Evolutionary conservation across 2,329 filamentous ascomycete species (phyloP).

Genomic region (Dothiorella sarmentorum): DNA sequence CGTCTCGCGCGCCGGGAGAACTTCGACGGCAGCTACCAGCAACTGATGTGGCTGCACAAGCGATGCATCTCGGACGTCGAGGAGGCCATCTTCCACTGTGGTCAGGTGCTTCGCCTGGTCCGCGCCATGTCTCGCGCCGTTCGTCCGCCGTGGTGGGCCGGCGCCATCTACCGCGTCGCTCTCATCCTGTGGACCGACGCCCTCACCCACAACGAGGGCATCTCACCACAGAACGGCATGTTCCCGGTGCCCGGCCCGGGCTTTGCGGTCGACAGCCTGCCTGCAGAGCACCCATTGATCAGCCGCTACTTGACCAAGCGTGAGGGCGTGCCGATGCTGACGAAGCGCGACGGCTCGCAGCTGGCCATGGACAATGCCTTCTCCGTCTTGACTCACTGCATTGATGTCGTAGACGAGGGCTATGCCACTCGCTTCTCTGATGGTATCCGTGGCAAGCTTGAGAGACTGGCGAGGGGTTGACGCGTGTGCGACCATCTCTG

Average conservation of each 20-base stretch:
- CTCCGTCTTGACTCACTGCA: conserved; percentile 49
- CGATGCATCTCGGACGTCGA: conserved; percentile 62
- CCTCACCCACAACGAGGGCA: conserved; percentile 49
- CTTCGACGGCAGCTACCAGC: conserved; percentile 55
- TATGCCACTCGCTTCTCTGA: conserved; percentile 52
- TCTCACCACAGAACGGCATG: conserved; percentile 35
- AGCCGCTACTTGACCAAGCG: conserved; percentile 52
- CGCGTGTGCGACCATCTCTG: neutral
- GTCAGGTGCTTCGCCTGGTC: conserved; percentile 62
- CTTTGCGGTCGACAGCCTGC: conserved; percentile 51
- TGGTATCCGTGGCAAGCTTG: conserved; percentile 53
- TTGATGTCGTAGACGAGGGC: conserved; percentile 53
- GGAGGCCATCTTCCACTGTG: conserved; percentile 64
- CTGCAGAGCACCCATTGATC: conserved; percentile 50
- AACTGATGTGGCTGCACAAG: conserved; percentile 55
- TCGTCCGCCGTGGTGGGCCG: conserved; percentile 68
- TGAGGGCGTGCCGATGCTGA: conserved; percentile 52
- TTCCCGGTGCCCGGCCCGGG: conserved; percentile 38
- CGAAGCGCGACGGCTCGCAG: conserved; percentile 48
- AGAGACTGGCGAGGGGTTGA: conserved; percentile 40
- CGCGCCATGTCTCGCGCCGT: conserved; percentile 57
- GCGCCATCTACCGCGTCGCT: conserved; percentile 64
- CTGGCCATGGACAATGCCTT: conserved; percentile 48
- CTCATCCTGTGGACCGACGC: conserved; percentile 63
- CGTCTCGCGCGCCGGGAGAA: conserved; percentile 60